Conservation (phyloP, 257 asterid species). For the Ajuga chamaepitys region DNA sequence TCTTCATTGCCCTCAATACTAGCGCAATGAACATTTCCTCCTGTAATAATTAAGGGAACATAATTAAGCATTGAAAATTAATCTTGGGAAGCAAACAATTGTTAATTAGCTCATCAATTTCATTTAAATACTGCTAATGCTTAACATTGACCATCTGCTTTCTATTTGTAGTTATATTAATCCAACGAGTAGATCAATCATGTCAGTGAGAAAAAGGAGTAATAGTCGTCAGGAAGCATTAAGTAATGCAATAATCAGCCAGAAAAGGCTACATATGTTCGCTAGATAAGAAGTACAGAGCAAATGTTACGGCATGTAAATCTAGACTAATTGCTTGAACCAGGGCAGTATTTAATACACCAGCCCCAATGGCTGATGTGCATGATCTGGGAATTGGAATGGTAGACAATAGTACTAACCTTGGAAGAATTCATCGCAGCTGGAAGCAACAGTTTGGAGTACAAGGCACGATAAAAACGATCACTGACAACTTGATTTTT, state of each 20-base stretch:
- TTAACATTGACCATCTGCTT: not conserved
- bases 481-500: conserved; percentile 88
- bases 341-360: not conserved
- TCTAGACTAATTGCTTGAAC: not conserved
- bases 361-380: not conserved
- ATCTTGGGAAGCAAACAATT: not conserved
- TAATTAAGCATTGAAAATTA: not conserved
- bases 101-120: not conserved
- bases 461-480: conserved; percentile 94
- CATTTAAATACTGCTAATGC: not conserved
- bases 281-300: too few relatives aligned
- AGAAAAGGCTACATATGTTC: too few relatives aligned
- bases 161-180: not conserved
- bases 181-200: not conserved
- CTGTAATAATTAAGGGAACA: conserved; percentile 32
- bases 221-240: not conserved
- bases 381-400: conserved; percentile 1
- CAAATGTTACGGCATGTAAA: not conserved
- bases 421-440: conserved; percentile 97
- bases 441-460: conserved; percentile 83
- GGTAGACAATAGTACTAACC: conserved; percentile 32
- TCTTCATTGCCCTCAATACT: conserved; percentile 84
- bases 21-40: conserved; percentile 91
- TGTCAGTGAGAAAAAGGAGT: not conserved
- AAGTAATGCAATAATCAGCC: not conserved